These are phyloP conservation scores for Moricandia moricandioides DNA, from an alignment of 345 rosid species.

Conservation along the genomic window DNA sequence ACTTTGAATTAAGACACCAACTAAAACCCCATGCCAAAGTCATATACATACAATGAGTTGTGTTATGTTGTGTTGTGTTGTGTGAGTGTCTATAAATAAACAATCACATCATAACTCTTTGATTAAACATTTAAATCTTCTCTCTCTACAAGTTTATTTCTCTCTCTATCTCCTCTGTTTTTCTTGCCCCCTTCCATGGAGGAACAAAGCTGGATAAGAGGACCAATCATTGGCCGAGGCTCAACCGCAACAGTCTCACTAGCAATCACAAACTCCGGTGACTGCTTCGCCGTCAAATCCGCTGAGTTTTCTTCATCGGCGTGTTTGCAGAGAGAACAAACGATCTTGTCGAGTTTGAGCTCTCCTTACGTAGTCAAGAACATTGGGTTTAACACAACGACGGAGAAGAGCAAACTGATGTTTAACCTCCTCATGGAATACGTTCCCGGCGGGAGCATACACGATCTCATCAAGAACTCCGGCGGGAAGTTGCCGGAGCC, in stretches of 20 bases:
- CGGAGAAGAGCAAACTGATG: neutral
- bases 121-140: neutral
- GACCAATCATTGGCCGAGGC: neutral
- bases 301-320: neutral
- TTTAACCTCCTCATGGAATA: neutral
- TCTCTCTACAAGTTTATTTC: neutral
- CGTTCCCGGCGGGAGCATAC: neutral
- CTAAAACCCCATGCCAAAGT: conserved; percentile 39
- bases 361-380: neutral
- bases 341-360: neutral
- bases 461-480: neutral
- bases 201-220: neutral
- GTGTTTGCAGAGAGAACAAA: neutral
- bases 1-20: conserved; percentile 35
- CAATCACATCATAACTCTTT: neutral
- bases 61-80: neutral
- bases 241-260: neutral
- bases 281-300: neutral
- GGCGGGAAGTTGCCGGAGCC: neutral
- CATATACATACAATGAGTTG: conserved; percentile 4
- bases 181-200: neutral
- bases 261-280: neutral
- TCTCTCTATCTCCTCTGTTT: neutral
- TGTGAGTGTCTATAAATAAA: neutral
- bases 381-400: neutral